These are phyloP conservation scores for Mycena indigotica DNA, from an alignment of 768 basidiomycete species.

Conservation along the genomic window DNA sequence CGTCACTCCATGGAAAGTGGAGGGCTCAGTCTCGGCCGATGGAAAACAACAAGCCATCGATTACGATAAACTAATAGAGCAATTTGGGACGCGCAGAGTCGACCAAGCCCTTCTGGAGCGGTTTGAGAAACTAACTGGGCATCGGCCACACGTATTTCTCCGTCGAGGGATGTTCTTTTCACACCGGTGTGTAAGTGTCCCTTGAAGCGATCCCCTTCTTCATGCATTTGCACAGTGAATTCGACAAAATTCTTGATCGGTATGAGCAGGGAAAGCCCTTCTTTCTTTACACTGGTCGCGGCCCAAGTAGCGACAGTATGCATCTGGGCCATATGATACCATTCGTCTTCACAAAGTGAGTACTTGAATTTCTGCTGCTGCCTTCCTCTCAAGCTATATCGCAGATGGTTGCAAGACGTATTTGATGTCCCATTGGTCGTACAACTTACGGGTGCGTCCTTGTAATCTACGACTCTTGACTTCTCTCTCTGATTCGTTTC, in stretches of 20 bases:
- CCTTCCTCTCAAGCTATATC: too few relatives aligned
- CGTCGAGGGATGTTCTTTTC: constrained; percentile 97
- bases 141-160: constrained; percentile 83
- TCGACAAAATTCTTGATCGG: constrained; percentile 90
- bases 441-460: constrained; percentile 79
- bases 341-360: constrained; percentile 94
- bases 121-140: constrained; percentile 90
- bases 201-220: background rate
- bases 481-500: background rate
- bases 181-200: constrained; percentile 68
- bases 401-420: constrained; percentile 97
- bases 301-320: constrained; percentile 95
- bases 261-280: constrained; percentile 98
- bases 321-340: constrained; percentile 98
- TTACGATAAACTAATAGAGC: constrained; percentile 91
- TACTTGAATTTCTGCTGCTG: too few relatives aligned
- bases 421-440: constrained; percentile 94
- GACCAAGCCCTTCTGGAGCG: constrained; percentile 77
- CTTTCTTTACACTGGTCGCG: constrained; percentile 96
- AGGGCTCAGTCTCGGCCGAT: constrained; percentile 83
- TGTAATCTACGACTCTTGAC: background rate
- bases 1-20: constrained; percentile 97
- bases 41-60: constrained; percentile 93
- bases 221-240: constrained; percentile 61
- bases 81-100: constrained; percentile 89